phyloP scores from a whole-genome alignment of 1,139 yeast species.

The Taphrina wiesneri region DNA sequence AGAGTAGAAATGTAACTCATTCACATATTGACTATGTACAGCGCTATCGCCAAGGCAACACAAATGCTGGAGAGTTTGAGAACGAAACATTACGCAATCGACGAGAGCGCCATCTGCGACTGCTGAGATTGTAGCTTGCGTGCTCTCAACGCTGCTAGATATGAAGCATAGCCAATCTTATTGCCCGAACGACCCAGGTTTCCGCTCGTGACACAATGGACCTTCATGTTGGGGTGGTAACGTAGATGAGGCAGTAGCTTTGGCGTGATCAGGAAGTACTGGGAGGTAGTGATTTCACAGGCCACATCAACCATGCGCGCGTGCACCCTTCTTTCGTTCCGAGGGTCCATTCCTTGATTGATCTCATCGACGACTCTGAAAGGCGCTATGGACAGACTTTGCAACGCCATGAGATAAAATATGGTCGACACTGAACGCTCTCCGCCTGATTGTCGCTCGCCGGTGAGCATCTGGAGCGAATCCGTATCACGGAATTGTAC shows the following conservation, averaged over 20 bases:
- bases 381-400: slow-evolving; percentile 87
- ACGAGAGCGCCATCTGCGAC: neutral
- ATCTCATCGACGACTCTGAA: slow-evolving; percentile 96
- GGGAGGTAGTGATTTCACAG: slow-evolving; percentile 57
- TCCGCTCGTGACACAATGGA: slow-evolving; percentile 81
- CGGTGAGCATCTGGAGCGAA: slow-evolving; percentile 67
- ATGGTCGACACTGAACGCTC: slow-evolving; percentile 96
- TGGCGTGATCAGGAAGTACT: slow-evolving; percentile 87
- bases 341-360: slow-evolving; percentile 98
- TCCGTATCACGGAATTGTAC: slow-evolving; percentile 83
- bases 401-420: slow-evolving; percentile 83
- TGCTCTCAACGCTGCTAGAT: slow-evolving; percentile 23
- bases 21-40: no score
- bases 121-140: slow-evolving; percentile 21
- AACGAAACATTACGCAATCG: neutral
- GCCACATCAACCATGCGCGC: slow-evolving; percentile 83
- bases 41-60: neutral
- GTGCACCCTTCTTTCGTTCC: slow-evolving; percentile 86
- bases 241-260: slow-evolving; percentile 76
- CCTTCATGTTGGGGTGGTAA: slow-evolving; percentile 78
- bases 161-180: slow-evolving; percentile 19
- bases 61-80: neutral
- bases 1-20: no score
- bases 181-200: slow-evolving; percentile 39
- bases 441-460: slow-evolving; percentile 95